Evolutionary conservation across 2,329 filamentous ascomycete species (phyloP).

Genomic region (Aspergillus bombycis): DNA sequence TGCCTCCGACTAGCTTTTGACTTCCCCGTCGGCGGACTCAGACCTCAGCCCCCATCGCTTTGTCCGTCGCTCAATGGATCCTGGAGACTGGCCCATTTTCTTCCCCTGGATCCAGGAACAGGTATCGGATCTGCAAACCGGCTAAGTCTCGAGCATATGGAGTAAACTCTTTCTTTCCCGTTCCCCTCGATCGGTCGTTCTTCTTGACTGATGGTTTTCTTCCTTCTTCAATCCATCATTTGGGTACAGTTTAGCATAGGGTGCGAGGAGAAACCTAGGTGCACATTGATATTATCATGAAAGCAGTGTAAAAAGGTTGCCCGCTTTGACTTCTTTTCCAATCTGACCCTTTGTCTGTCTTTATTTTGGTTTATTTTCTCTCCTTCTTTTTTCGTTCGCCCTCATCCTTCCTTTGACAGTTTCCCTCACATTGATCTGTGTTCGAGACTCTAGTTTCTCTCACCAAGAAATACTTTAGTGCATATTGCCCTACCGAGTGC

Average conservation of each 20-base stretch:
- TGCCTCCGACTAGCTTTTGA: background rate
- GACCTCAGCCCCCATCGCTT: slow-evolving; percentile 15
- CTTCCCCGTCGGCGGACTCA: slow-evolving; percentile 7
- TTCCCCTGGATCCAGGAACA: slow-evolving; percentile 22
- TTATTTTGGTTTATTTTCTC: background rate
- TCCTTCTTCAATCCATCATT: slow-evolving; percentile 3
- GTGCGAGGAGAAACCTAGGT: background rate
- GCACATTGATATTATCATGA: slow-evolving; percentile 14
- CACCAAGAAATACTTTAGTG: background rate
- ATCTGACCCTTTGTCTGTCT: background rate
- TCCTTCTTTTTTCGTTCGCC: background rate
- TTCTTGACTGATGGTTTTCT: background rate
- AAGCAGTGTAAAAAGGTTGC: slow-evolving; percentile 2
- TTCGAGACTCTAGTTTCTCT: too few species aligned
- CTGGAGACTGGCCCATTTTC: slow-evolving; percentile 18
- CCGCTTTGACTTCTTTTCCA: background rate
- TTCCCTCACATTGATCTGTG: background rate
- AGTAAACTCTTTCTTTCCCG: slow-evolving; percentile 11
- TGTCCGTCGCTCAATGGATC: slow-evolving; percentile 14
- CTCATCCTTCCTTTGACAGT: background rate
- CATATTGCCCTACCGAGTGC: background rate
- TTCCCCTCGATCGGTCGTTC: slow-evolving; percentile 6
- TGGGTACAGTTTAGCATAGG: slow-evolving; percentile 1
- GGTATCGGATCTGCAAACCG: slow-evolving; percentile 22
- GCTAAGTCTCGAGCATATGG: slow-evolving; percentile 4